These are phyloP conservation scores for Populus pruinosa DNA, from an alignment of 345 rosid species.

Conservation along the genomic window DNA sequence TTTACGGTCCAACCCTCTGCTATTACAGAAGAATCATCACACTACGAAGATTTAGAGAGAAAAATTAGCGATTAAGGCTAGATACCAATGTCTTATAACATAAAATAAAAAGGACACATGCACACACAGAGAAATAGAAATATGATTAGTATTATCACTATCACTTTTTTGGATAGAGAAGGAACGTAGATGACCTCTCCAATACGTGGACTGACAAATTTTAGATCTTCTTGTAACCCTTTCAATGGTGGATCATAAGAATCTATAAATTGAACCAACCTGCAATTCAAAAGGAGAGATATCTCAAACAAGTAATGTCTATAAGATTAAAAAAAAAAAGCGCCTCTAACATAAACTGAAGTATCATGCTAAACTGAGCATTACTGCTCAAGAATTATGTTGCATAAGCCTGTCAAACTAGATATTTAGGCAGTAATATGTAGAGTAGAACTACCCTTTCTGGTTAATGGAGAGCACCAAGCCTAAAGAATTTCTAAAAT, in stretches of 20 bases:
- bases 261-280: constrained; percentile 93
- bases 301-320: not conserved
- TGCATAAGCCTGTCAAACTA: not conserved
- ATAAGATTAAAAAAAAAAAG: not conserved
- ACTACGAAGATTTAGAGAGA: not conserved
- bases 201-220: constrained; percentile 96
- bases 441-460: not conserved
- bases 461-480: not conserved
- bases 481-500: not conserved
- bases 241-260: constrained; percentile 95
- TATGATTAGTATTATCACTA: not conserved
- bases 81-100: not conserved
- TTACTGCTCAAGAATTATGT: not conserved
- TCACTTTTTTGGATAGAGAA: constrained; percentile 1
- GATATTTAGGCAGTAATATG: not conserved
- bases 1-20: not conserved
- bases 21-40: not conserved
- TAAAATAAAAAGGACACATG: not conserved
- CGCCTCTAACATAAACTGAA: not conserved
- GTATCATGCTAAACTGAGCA: not conserved
- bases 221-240: constrained; percentile 96
- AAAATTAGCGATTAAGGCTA: not conserved
- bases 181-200: constrained; percentile 73
- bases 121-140: not conserved
- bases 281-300: constrained; percentile 30